A percentile compares a stretch with the other conserved stretches of the same genome.
Conservation (phyloP, 352 stramenopile genomes). For the Phytophthora parvispora region DNA sequence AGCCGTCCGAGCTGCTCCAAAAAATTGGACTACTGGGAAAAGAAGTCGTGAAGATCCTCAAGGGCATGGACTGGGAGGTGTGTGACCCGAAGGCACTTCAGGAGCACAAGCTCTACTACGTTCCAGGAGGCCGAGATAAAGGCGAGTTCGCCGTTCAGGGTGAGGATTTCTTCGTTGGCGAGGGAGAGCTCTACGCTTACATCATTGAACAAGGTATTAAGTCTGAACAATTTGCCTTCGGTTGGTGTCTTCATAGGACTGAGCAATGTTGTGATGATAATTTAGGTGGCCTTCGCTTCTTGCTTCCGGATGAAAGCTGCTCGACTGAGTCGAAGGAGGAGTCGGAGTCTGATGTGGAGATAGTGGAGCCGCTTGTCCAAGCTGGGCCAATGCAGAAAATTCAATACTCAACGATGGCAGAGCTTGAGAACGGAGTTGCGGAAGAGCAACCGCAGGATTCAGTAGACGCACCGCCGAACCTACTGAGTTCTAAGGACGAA, state of each 20-base stretch:
- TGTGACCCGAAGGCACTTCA: conserved; percentile 25
- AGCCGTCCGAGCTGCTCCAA: conserved; percentile 23
- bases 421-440: neutral
- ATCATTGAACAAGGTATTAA: conserved; percentile 28
- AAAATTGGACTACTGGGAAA: conserved; percentile 28
- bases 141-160: conserved; percentile 15
- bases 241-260: neutral
- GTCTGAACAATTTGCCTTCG: too few species aligned
- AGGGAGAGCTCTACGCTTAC: conserved; percentile 29
- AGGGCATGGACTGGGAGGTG: conserved; percentile 20
- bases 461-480: too few species aligned
- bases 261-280: neutral
- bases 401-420: neutral
- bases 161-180: conserved; percentile 24
- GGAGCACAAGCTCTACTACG: conserved; percentile 25
- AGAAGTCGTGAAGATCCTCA: conserved; percentile 28
- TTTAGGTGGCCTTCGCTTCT: conserved; percentile 21
- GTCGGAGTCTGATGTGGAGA: conserved; percentile 5
- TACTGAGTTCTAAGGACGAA: too few species aligned
- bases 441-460: too few species aligned
- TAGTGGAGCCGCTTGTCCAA: neutral
- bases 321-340: conserved; percentile 14
- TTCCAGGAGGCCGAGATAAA: conserved; percentile 19
- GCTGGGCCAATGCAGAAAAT: neutral
- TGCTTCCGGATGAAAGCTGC: conserved; percentile 19